Conservation (phyloP, 1,284 basidiomycete species). For the Xerocomus nothofagi region DNA sequence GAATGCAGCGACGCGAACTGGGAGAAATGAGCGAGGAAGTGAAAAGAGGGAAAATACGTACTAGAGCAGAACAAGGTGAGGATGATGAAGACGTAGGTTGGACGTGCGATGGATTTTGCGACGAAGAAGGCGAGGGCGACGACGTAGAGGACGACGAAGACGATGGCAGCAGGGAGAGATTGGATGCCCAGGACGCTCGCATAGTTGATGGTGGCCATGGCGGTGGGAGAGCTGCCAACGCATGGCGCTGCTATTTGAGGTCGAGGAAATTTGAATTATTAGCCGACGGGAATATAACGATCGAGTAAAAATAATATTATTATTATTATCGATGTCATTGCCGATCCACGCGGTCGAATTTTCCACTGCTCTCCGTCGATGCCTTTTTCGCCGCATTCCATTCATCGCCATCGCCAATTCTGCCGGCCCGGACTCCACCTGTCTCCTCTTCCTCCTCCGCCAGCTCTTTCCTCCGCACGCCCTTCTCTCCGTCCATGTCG, state of each 20-base stretch:
- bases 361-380: constrained; percentile 30
- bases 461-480: constrained; percentile 36
- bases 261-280: no score
- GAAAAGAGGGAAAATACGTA: constrained; percentile 31
- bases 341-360: constrained; percentile 49
- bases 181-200: constrained; percentile 40
- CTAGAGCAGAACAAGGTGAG: constrained; percentile 47
- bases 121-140: constrained; percentile 39
- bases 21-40: constrained; percentile 28
- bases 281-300: no score
- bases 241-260: no score
- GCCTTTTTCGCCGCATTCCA: constrained; percentile 6
- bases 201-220: constrained; percentile 32
- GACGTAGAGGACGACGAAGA: constrained; percentile 45
- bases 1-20: constrained; percentile 40
- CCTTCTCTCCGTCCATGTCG: constrained; percentile 62
- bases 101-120: constrained; percentile 39
- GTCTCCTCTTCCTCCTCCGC: constrained; percentile 65
- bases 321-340: not conserved
- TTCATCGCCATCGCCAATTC: constrained; percentile 64
- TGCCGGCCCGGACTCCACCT: constrained; percentile 77
- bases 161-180: constrained; percentile 42
- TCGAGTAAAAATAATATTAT: no score
- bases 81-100: constrained; percentile 41
- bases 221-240: not conserved